phyloP scores from a whole-genome alignment of 129 eudicot species.

The Chrysanthemum lavandulifolium region DNA sequence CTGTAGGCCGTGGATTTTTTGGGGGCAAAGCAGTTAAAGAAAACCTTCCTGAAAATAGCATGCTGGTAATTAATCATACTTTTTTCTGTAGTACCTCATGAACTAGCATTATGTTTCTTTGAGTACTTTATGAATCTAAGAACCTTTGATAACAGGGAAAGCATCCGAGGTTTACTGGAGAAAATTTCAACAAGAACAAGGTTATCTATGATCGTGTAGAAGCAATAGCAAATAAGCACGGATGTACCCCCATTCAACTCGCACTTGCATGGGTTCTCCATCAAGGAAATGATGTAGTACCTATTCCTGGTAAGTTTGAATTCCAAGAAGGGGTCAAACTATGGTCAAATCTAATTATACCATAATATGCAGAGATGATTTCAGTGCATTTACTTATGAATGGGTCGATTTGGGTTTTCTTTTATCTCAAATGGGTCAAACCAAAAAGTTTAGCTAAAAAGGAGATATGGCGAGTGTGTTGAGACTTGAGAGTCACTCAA shows the following conservation, averaged over 20 bases:
- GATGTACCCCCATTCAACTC: conserved; percentile 61
- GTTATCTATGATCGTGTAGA: conserved; percentile 38
- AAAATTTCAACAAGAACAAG: conserved; percentile 51
- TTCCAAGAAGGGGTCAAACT: background rate
- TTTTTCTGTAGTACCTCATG: background rate
- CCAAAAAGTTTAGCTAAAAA: too few species aligned
- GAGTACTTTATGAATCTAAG: background rate
- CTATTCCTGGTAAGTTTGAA: conserved; percentile 48
- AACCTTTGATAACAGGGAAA: conserved; percentile 28
- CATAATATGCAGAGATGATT: too few species aligned
- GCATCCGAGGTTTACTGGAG: conserved; percentile 56
- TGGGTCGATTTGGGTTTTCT: too few species aligned
- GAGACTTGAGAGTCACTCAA: too few species aligned
- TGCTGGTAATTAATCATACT: conserved; percentile 41
- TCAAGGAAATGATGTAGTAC: conserved; percentile 55
- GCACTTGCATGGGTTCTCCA: conserved; percentile 74
- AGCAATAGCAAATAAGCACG: conserved; percentile 42
- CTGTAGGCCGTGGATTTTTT: conserved; percentile 80
- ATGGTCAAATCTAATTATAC: background rate
- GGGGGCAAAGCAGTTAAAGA: conserved; percentile 69
- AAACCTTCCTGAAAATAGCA: conserved; percentile 51
- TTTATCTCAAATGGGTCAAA: too few species aligned
- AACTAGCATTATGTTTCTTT: background rate
- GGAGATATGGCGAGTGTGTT: too few species aligned
- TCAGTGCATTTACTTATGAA: too few species aligned